Conservation (phyloP, 495 filamentous ascomycete genomes). For the Tuber magnatum region DNA sequence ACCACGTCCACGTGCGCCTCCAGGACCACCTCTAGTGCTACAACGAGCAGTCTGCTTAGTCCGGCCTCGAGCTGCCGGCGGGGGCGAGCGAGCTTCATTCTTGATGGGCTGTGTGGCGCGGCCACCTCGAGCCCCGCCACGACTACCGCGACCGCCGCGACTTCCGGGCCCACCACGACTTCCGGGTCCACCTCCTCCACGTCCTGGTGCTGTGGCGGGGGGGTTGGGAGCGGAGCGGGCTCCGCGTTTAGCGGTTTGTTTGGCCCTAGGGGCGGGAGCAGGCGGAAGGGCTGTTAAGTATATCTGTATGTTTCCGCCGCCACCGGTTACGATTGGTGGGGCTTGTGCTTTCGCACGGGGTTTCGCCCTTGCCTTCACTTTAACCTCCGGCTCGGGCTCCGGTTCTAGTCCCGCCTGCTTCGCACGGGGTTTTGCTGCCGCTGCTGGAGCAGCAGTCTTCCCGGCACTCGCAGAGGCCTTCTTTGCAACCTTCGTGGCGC, state of each 20-base stretch:
- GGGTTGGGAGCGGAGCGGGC: neutral
- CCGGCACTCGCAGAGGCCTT: neutral
- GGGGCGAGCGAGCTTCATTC: neutral
- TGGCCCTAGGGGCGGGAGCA: neutral
- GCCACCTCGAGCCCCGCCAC: neutral
- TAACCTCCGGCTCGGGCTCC: neutral
- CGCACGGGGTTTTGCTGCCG: neutral
- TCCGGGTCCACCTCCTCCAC: neutral
- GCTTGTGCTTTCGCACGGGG: neutral
- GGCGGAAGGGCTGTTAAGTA: neutral
- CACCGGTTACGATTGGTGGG: neutral
- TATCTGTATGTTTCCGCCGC: neutral
- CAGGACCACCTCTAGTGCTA: neutral
- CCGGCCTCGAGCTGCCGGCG: neutral
- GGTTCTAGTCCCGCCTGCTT: neutral
- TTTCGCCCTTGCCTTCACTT: neutral
- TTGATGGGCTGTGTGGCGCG: neutral
- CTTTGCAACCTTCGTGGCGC: constrained; percentile 9
- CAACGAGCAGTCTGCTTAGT: neutral
- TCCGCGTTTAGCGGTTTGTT: neutral
- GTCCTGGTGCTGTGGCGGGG: neutral
- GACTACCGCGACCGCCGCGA: neutral
- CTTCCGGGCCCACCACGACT: neutral
- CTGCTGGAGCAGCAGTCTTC: neutral
- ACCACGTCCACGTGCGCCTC: neutral